Evolutionary conservation across 176 grass and related monocot species (phyloP), one percentile per base, ranked within the genome.

Genomic region (Oryza punctata): DNA sequence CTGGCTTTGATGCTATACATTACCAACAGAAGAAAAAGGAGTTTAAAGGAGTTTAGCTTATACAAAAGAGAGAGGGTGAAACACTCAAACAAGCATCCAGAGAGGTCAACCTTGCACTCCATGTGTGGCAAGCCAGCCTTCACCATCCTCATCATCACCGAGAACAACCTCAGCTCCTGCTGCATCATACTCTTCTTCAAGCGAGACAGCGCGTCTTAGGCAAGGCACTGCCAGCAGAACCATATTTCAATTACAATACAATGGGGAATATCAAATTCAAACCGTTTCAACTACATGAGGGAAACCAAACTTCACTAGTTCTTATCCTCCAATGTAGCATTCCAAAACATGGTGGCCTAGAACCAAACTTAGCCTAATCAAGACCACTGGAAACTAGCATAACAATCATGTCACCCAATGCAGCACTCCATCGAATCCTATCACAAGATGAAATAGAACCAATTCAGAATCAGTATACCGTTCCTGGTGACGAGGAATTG

Each of bases 51-150:
- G 59, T 82, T 67, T 72, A 86, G 77, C 57, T 52, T 13, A 30
- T 49, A 82, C 29, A 78, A 40, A 60, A 23, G 29, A 32, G 41
- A 12, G 12, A 29, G 74, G 5, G 15, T 21, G 10, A 41, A 70
- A 75, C 11, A 11, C 12, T 21, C 10, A 41, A 70, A 75, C 12
- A 37, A 65, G 4, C 23, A 66, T 68, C 65, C 28, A 57, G 54
- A 69, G 72, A 78, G 21, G 59, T 68, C 19, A 35, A 98, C 96
- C 93, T 85, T 94, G 91, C 80, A 86, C 87, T 13, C 91, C 93
- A 78, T 99, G 96, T 74, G 93, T 99, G 3, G 96, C 96, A n/a
- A 99, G 73, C 96, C 96, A 99, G 35, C 91, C 93, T 82, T 95
- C 91, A 0, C 85, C 85, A 19, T 91, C 85, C 12, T 91, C 91